These are phyloP conservation scores for Lyophyllum decastes DNA, from an alignment of 768 basidiomycete genomes.

Conservation along the genomic window DNA sequence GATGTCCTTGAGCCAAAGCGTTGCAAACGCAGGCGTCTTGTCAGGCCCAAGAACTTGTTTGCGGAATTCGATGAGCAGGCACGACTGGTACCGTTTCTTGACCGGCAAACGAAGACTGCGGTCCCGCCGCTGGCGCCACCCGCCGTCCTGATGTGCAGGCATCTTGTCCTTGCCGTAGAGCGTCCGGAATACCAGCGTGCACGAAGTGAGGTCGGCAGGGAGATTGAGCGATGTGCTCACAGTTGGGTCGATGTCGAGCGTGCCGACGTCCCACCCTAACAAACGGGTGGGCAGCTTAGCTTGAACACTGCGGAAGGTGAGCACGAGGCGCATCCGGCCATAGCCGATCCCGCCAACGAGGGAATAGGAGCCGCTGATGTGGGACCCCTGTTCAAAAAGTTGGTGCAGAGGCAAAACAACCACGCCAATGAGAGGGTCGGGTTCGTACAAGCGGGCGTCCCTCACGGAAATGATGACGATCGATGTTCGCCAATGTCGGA, in stretches of 20 bases:
- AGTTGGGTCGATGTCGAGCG: slow-evolving; percentile 49
- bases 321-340: slow-evolving; percentile 61
- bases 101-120: slow-evolving; percentile 37
- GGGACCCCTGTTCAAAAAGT: slow-evolving; percentile 50
- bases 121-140: slow-evolving; percentile 34
- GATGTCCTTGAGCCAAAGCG: slow-evolving; percentile 46
- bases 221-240: slow-evolving; percentile 31
- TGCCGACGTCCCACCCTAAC: slow-evolving; percentile 71
- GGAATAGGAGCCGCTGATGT: slow-evolving; percentile 60
- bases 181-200: slow-evolving; percentile 42
- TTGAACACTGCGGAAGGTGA: slow-evolving; percentile 70
- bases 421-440: slow-evolving; percentile 71
- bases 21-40: slow-evolving; percentile 34
- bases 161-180: slow-evolving; percentile 37
- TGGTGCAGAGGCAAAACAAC: slow-evolving; percentile 53
- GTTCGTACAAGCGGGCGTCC: slow-evolving; percentile 58
- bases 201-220: slow-evolving; percentile 36
- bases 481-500: slow-evolving; percentile 61
- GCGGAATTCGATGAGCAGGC: slow-evolving; percentile 38
- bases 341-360: slow-evolving; percentile 72
- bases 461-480: slow-evolving; percentile 67
- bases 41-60: slow-evolving; percentile 35
- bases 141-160: slow-evolving; percentile 25
- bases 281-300: slow-evolving; percentile 56
- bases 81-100: slow-evolving; percentile 40